Base-by-base conservation (phyloP, 805 yeast genomes). In the Cyberlindnera mrakii region DNA sequence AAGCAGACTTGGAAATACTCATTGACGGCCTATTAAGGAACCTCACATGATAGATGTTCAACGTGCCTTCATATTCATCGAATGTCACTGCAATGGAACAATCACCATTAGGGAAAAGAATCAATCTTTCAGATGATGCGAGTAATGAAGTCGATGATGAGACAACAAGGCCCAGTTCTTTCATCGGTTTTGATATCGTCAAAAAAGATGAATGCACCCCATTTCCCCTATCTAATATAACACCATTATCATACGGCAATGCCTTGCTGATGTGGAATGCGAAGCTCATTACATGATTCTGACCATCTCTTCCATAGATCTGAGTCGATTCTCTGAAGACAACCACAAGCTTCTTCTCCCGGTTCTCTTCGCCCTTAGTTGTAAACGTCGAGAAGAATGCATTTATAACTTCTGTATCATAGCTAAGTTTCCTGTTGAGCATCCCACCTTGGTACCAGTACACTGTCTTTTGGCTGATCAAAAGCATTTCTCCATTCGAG, bases 101-200 rank as follows among this genome's bases (percentile, higher is more conserved):
- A 0, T 60, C 47, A 13, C 56, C 43, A 5, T 50, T 44, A 0
- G 88, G 89, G 53, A 80, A 82, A 32, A 68, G 62, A 20, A 82
- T 55, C 27, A 85, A 57, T 41, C 70, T 72, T 54, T 85, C 93
- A 38, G 67, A 64, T 2, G 75, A 60, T 0, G 85, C 71, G 25
- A 85, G 75, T 3, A 78, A 74, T 0, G 87, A 75, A 0, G 84
- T 80, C 2, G 89, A 78, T 0, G 88, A 78, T 0, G 91, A 79
- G 1, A 80, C 78, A 5, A 88, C 74, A 5, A 78, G 66, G 3
- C 95, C 88, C 44, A 85, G 71, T 4, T 86, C 93, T 2, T 78
- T 75, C 47, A 83, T 64, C 1, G 96, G 91, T 57, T 86, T 95
- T 1, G 80, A 71, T 45, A 88, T 58, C 0, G 95, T 79, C 41